Evolutionary conservation across 768 basidiomycete species (phyloP).

Genomic region (Termitomyces sp.): DNA sequence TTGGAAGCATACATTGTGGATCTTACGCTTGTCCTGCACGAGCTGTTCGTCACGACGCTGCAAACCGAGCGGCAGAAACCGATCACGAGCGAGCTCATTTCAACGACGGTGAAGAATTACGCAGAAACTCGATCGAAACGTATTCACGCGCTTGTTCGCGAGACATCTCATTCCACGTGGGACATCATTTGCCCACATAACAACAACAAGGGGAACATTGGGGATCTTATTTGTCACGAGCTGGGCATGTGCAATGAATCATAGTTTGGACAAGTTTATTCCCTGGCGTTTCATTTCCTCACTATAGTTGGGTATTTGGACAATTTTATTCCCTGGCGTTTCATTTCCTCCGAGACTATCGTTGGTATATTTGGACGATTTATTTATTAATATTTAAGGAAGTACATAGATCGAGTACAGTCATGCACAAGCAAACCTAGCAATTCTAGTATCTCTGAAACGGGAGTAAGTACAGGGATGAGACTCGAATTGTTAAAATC

Average conservation of each 20-base stretch:
- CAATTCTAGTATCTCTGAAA: no score
- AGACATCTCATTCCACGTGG: neutral
- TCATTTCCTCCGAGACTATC: neutral
- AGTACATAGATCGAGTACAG: neutral
- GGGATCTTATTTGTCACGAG: neutral
- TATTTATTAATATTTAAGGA: neutral
- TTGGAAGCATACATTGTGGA: conserved; percentile 17
- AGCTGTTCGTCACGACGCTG: conserved; percentile 5
- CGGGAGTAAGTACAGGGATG: no score
- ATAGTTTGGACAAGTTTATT: neutral
- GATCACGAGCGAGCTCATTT: neutral
- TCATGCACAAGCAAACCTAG: no score
- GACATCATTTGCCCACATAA: neutral
- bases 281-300: neutral
- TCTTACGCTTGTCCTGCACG: conserved; percentile 13
- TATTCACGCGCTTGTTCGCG: neutral
- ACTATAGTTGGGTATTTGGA: neutral
- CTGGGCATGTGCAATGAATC: neutral
- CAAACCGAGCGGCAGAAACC: neutral
- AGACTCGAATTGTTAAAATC: no score
- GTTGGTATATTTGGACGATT: neutral
- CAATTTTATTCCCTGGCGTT: neutral
- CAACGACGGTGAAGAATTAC: neutral
- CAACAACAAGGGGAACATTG: neutral
- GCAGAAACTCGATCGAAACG: neutral